Conservation (phyloP, 306 rosid species). For the Fragaria nilgerrensis region DNA sequence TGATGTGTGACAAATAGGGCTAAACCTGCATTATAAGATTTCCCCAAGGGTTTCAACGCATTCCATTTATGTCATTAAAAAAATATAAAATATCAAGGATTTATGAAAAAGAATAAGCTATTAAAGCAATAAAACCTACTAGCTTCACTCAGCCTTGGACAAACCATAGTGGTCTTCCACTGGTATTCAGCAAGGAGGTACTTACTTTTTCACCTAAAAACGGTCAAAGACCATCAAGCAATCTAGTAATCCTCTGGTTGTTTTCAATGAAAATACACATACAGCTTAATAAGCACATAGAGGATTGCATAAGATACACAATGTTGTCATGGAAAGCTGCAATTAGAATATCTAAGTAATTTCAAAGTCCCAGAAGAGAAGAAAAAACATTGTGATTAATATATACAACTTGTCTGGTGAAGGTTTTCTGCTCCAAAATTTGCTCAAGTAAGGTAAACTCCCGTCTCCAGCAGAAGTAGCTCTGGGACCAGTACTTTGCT, state of each 20-base stretch:
- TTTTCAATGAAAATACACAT: background rate
- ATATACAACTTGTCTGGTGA: conserved; percentile 52
- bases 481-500: conserved; percentile 33
- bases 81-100: background rate
- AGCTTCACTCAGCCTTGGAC: background rate
- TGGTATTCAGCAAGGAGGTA: background rate
- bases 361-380: background rate
- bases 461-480: conserved; percentile 39
- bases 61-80: background rate
- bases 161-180: background rate
- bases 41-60: background rate
- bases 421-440: conserved; percentile 78
- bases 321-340: background rate
- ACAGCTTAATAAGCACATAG: background rate
- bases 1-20: background rate
- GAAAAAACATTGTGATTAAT: background rate
- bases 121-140: background rate
- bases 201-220: background rate
- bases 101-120: background rate
- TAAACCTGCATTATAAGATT: background rate
- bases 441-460: conserved; percentile 67
- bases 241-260: background rate
- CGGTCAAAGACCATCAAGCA: background rate
- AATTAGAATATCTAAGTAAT: background rate
- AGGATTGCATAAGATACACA: background rate